Evolutionary conservation across 441 rosid genomes (phyloP).

Genomic region (Adansonia gregorii): DNA sequence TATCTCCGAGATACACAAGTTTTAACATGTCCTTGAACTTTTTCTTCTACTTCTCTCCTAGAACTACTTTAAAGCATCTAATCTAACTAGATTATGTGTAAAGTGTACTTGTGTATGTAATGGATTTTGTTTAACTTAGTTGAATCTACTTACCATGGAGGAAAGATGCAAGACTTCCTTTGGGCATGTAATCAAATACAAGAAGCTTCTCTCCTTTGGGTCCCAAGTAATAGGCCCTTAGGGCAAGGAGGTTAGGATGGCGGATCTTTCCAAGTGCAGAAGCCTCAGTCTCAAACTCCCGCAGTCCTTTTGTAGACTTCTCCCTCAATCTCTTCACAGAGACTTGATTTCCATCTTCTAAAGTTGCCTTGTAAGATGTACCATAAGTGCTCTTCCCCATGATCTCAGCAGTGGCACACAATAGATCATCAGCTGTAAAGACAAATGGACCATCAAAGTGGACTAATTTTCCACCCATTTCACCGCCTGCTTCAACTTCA

Average conservation of each 20-base stretch:
- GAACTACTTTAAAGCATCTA: not conserved
- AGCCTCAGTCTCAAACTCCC: slow-evolving; percentile 69
- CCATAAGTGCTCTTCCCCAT: slow-evolving; percentile 83
- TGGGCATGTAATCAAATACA: slow-evolving; percentile 73
- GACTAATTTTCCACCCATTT: slow-evolving; percentile 74
- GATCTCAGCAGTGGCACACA: slow-evolving; percentile 80
- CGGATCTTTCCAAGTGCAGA: slow-evolving; percentile 60
- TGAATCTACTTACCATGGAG: slow-evolving; percentile 57
- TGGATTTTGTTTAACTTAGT: not conserved
- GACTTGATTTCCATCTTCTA: slow-evolving; percentile 68
- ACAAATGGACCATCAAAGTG: slow-evolving; percentile 77
- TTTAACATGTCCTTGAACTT: not conserved
- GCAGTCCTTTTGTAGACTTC: slow-evolving; percentile 67
- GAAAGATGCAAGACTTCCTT: slow-evolving; percentile 70
- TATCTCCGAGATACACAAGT: not conserved
- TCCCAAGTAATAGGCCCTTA: slow-evolving; percentile 75
- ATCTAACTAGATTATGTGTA: not conserved
- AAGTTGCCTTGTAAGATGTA: slow-evolving; percentile 72
- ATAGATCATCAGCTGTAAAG: slow-evolving; percentile 74
- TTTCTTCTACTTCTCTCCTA: not conserved
- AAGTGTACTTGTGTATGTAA: not conserved
- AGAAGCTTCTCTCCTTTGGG: slow-evolving; percentile 84
- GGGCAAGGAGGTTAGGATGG: slow-evolving; percentile 59
- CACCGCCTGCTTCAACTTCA: slow-evolving; percentile 52
- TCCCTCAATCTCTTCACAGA: slow-evolving; percentile 76